A percentile compares a stretch with the other conserved stretches of the same genome.
Evolutionary conservation across 495 filamentous ascomycete species (phyloP).

Genomic region (Lophiotrema nucula): DNA sequence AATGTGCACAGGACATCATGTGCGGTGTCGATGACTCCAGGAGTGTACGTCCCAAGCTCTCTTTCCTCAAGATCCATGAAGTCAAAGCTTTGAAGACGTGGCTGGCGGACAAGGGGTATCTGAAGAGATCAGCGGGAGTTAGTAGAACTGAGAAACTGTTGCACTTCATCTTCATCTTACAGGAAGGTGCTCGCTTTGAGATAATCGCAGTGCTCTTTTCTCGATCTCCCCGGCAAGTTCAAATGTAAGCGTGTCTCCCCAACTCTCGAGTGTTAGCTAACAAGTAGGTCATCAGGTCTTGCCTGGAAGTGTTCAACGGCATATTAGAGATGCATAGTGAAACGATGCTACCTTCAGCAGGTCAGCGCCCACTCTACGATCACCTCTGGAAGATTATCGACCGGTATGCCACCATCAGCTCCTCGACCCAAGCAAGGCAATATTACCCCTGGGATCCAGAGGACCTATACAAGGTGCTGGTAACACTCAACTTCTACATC

Average conservation of each 20-base stretch:
- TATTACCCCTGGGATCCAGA: conserved; percentile 3
- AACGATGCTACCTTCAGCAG: conserved; percentile 3
- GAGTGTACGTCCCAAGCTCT: neutral
- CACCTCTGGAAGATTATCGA: neutral
- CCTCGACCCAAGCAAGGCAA: neutral
- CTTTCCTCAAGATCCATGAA: conserved; percentile 22
- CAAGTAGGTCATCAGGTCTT: neutral
- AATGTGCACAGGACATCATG: conserved; percentile 7
- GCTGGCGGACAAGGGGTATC: conserved; percentile 2
- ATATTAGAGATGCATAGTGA: conserved; percentile 16
- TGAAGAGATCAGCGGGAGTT: neutral
- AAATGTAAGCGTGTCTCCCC: neutral
- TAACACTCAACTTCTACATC: conserved; percentile 23
- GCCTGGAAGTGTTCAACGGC: conserved; percentile 15
- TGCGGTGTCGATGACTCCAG: neutral
- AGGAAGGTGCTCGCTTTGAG: conserved; percentile 16
- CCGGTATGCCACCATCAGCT: neutral
- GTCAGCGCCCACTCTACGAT: neutral
- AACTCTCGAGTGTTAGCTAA: neutral
- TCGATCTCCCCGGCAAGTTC: conserved; percentile 11
- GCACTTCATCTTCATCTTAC: conserved; percentile 13
- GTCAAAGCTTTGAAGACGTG: conserved; percentile 8
- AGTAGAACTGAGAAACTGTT: conserved; percentile 16
- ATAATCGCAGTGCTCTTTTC: conserved; percentile 14
- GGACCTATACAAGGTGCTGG: neutral